Base-by-base conservation (phyloP, 768 basidiomycete genomes). In the Leccinum olivaceopallidum region DNA sequence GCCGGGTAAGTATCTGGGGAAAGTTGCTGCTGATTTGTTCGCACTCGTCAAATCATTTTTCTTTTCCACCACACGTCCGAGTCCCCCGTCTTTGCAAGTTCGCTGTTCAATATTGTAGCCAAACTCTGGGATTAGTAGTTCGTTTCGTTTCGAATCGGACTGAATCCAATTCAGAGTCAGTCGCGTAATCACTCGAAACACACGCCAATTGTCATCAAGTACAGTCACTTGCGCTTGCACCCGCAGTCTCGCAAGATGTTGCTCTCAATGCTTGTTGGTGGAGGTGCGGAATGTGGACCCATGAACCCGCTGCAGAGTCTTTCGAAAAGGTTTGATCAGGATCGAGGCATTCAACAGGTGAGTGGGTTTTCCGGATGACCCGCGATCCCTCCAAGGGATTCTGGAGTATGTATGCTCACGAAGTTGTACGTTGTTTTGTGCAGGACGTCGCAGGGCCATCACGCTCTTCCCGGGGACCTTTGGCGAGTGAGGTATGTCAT, bases 311-410 rank as follows among this genome's bases (percentile, higher is more conserved):
- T 96, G 18, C 90, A 92, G 68, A 84, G 81, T 16, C 83, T 96
- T 6, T 81, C 89, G 0, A 95, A 94, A 69, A 80, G 83, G 50
- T 88, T 94, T 63, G 90, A 92, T 64, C 80, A 83, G 49, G 93
- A 95, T 71, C 81, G 90, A 67, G 90, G 90, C 9, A 69, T 84
- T 2, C 90, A 92, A 71, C 91, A 92, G 79, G 92, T 93, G 67
- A 24, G 72, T 68, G 42, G n/a, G 3, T 2, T 44, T 42, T 20
- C 68, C 56, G 65, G 59, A 18, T 39, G 26, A 60, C 63, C 57
- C 42, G 54, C 24, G 10, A 49, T 49, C 48, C 48, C 3, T 49
- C 3, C 10, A 22, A 14, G 47, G 16, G 5, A 26, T 50, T 22
- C 24, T 26, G 0, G 20, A 5, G 30, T 3, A 28, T 10, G 18